Base-by-base conservation (phyloP, 495 filamentous ascomycete species). In the Diplogelasinospora grovesii region DNA sequence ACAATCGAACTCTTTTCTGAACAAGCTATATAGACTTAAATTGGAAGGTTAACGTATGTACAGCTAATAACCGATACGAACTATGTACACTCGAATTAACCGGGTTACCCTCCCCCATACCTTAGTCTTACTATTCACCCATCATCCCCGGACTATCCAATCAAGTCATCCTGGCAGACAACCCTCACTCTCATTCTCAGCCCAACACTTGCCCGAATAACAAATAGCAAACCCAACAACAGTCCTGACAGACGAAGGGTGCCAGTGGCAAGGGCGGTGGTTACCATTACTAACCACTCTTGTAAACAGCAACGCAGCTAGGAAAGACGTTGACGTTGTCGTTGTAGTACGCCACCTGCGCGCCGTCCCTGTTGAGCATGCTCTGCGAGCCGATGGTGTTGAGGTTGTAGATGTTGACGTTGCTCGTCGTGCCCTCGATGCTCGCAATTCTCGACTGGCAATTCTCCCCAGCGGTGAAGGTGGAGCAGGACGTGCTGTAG, bases 381-480 rank as follows among this genome's bases (percentile, higher is more conserved):
- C 62, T 66, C 31, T 52, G 41, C 16, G 62, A 56, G 9, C 71
- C 71, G 36, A 74, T 66, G 10, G 75, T 78, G 50, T 74, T 78
- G 22, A 81, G 61, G 35, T 71, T 65, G 38, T 75, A 77, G 18
- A 74, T 53, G 45, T 69, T 64, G 40, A 78, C 57, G 43, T 73
- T 66, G 47, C 52, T 63, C 28, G 50, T 52, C 0, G 35, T 43
- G n/a, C 68, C 65, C 52, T 75, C 70, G 34, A 77, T 54, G 27
- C 57, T 63, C 23, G 71, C 59, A 49, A 79, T 77, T 24, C 75
- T 64, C 30, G 57, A 39, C 54, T 79, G 75, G 63, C 75, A 79
- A 43, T 66, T 66, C 56, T 74, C 64, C 8, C 64, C 64, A 1
- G 63, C 64, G 0, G 48, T 42, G 8, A 65, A 65, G 4, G 63